Conservation (phyloP, 2,329 filamentous ascomycete genomes). For the Apiospora koreana region DNA sequence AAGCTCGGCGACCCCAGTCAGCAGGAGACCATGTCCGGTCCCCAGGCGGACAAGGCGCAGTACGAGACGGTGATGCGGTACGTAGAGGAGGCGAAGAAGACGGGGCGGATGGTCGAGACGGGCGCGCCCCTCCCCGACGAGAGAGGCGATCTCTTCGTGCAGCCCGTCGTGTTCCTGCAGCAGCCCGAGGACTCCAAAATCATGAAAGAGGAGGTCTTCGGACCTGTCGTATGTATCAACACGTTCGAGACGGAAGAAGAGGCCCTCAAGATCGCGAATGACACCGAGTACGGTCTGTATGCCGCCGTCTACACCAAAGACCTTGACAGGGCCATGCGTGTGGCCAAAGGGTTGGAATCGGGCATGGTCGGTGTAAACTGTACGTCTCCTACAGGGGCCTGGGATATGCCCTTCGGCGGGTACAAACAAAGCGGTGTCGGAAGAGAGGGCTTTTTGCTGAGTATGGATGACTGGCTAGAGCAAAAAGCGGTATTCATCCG, state of each 20-base stretch:
- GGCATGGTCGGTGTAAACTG: constrained; percentile 63
- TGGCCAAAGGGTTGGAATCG: constrained; percentile 55
- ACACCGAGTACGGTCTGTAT: constrained; percentile 57
- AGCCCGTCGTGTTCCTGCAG: constrained; percentile 48
- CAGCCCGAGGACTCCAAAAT: constrained; percentile 45
- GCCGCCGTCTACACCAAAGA: constrained; percentile 57
- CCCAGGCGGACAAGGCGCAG: constrained; percentile 52
- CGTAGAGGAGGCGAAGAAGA: constrained; percentile 45
- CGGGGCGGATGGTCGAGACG: constrained; percentile 26
- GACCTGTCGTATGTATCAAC: constrained; percentile 61
- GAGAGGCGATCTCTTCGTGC: constrained; percentile 40
- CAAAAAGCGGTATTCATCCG: constrained; percentile 33
- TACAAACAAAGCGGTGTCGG: constrained; percentile 42
- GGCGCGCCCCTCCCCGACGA: constrained; percentile 18
- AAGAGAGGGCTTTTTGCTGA: constrained; percentile 36
- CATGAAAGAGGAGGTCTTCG: constrained; percentile 64
- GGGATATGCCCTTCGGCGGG: constrained; percentile 44
- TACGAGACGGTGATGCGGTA: constrained; percentile 47
- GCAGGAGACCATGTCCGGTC: constrained; percentile 39
- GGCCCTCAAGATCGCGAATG: constrained; percentile 53
- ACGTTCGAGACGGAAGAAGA: constrained; percentile 60
- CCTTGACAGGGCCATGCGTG: constrained; percentile 44
- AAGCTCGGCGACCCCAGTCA: constrained; percentile 38
- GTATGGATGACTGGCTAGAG: constrained; percentile 38
- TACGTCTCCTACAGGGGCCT: constrained; percentile 37